Base-by-base conservation (phyloP, 495 filamentous ascomycete species). In the Neurospora tetrasperma region DNA sequence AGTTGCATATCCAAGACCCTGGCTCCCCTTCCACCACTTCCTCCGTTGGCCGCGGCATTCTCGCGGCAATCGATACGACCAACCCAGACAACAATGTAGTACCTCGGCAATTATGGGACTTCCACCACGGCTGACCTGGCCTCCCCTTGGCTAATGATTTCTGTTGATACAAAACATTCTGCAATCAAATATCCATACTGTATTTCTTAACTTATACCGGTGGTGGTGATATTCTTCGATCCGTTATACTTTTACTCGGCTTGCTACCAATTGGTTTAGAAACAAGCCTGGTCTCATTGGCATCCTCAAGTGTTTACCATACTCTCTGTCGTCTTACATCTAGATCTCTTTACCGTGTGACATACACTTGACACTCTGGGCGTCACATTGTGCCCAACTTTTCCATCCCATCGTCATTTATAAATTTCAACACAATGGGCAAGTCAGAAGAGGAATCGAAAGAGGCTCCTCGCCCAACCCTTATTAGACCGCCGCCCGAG, bases 401-500 rank as follows among this genome's bases (percentile, higher is more conserved):
- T 11, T 12, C 11, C 48, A 59, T 59, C 23, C 16, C 23, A 59
- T 59, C 27, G 14, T 16, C 54, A 31, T 16, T 12, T 31, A 6
- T 8, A 35, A 18, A 38, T 8, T 4, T 14, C 3, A 66, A 16
- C 54, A 27, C 27, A 7, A 66, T 66, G 54, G 31, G 27, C 8
- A 66, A 66, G 12, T 18, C 27, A 4, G 31, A 66, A 38, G 54
- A 66, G 12, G 54, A 66, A 66, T 66, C 54, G 3, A 66, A 66
- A 6, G 27, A 35, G 76, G 59, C 41, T 0, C 62, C 75, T 43
- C 78, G 79, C 62, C 73, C 89, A 14, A 97, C 95, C 2, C 86
- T 98, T 62, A 89, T 96, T 71, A 86, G 89, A 74, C 90, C 93
- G 41, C 93, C 92, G 66, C 89, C 90, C 41, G 80, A 88, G 70